Evolutionary conservation across 352 stramenopile species (phyloP), one percentile per base, ranked within the genome.

Genomic region (Phytopythium aichiense): DNA sequence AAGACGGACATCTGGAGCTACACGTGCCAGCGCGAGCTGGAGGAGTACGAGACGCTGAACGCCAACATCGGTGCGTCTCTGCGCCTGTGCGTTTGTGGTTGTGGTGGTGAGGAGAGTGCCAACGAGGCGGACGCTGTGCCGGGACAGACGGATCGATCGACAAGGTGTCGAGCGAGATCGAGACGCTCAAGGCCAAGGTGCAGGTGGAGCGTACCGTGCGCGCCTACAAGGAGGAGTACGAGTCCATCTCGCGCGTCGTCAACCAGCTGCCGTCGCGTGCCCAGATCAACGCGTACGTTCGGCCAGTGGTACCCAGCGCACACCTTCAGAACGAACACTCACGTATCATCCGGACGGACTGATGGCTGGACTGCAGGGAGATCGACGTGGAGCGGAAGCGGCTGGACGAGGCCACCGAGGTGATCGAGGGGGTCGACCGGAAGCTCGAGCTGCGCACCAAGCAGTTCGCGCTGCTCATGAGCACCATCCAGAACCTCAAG

Each of bases 181-280:
- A 94, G 53, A 63, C 85, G 52, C 80, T 96, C 49, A 91, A 93
- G 70, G 58, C 64, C 15, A 86, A 88, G 33, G 81, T 96, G 56
- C 77, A 83, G 45, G 73, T 83, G 28, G 85, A 96, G 59, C 89
- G 86, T 64, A 84, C 71, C 0, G 71, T 94, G 22, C 81, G 85
- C 9, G 78, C 77, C 33, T 94, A 94, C 68, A 96, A 96, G 62
- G 84, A 96, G 63, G 87, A 94, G 64, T 96, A 96, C 69, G 87
- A 96, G 65, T 90, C 82, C 20, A 86, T 92, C 55, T 85, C 87
- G 38, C 69, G 84, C 18, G 81, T 92, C 4, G 80, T 96, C 65
- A 96, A 96, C 63, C 73, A 91, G 60, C 64, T 94, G 43, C 84
- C 85, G 60, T 90, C 87, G 16, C 64, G 84, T 25, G 67, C 71